Evolutionary conservation across 2,329 filamentous ascomycete species (phyloP), one percentile per base, ranked within the genome.

Genomic region (Penicillium sp.): DNA sequence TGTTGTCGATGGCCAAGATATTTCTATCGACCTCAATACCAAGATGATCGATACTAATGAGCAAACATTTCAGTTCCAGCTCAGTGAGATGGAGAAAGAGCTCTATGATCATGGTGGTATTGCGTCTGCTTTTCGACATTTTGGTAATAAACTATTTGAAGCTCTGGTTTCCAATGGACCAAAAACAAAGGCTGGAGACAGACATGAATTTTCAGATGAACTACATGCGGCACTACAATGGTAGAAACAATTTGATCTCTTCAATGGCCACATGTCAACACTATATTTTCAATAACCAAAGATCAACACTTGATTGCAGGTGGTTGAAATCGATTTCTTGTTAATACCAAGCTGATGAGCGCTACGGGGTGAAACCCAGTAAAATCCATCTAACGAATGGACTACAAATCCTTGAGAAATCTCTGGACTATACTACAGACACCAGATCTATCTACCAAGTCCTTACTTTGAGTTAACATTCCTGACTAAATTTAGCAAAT

Each of bases 21-120:
- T 72, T 11, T 54, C 56, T 6, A 57, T 72, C 6, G 58, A 70
- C 32, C 39, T 68, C 3, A 11, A 20, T 4, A 16, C 30, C 6
- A 42, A 34, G 23, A 41, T 59, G 1, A 40, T 50, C 1, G 30
- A 63, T 7, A 50, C 48, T 2, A 55, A 23, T 14, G 52, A 6
- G 12, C 41, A 30, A 38, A 50, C 7, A 57, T 69, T 39, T 18
- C 28, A 1, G 6, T 70, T 70, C 33, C 31, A 55, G 16, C 48
- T 70, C 16, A 66, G 58, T 32, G 37, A 55, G 23, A 66, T 71
- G 53, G 67, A 70, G 50, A 59, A 55, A 29, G 48, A 57, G 31
- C 55, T 70, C 5, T 61, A 59, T 26, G 51, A 60, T 15, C 41
- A 59, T 12, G 64, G 66, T 0, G 66, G 66, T 2, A 59, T 69